A percentile compares a stretch with the other conserved stretches of the same genome.
phyloP scores from a whole-genome alignment of 163 green algal genomes.

The Volvox carteri region DNA sequence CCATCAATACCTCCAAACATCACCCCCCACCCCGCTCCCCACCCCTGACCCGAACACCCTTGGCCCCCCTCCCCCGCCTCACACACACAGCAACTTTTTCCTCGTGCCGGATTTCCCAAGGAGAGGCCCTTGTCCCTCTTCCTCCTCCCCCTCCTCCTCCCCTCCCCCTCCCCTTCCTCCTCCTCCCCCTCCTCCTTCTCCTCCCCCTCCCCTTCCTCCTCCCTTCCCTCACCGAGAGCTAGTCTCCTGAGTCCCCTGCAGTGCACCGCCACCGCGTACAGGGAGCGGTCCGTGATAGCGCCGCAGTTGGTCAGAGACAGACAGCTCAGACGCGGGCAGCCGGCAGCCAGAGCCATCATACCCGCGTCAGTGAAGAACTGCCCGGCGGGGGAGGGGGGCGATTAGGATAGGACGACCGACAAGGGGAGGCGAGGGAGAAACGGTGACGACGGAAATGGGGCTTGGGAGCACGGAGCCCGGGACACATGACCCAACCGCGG shows the following conservation, averaged over 20 bases:
- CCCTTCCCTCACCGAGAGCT: constrained; percentile 20
- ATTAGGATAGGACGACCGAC: not conserved
- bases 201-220: not conserved
- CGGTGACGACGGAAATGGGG: not conserved
- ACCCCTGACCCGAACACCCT: too few relatives aligned
- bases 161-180: not conserved
- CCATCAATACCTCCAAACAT: too few relatives aligned
- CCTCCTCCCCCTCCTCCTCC: not conserved
- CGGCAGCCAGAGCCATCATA: constrained; percentile 41
- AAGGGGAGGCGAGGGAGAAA: too few relatives aligned
- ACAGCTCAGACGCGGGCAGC: constrained; percentile 31
- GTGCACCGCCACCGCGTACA: constrained; percentile 64
- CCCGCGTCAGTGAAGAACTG: constrained; percentile 54
- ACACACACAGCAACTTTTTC: too few relatives aligned
- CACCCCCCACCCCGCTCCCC: too few relatives aligned
- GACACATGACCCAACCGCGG: not conserved
- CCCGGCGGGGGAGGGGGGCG: not conserved
- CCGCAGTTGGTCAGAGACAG: constrained; percentile 69
- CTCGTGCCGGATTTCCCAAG: too few relatives aligned
- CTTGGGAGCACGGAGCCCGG: too few relatives aligned
- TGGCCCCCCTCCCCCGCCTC: too few relatives aligned
- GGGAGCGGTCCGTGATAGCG: constrained; percentile 62
- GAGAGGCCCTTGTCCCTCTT: too few relatives aligned
- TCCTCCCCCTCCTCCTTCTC: not conserved
- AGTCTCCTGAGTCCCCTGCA: constrained; percentile 49